Base-by-base conservation (phyloP, 352 stramenopile genomes). In the Thalassiosira livingstoniorum region DNA sequence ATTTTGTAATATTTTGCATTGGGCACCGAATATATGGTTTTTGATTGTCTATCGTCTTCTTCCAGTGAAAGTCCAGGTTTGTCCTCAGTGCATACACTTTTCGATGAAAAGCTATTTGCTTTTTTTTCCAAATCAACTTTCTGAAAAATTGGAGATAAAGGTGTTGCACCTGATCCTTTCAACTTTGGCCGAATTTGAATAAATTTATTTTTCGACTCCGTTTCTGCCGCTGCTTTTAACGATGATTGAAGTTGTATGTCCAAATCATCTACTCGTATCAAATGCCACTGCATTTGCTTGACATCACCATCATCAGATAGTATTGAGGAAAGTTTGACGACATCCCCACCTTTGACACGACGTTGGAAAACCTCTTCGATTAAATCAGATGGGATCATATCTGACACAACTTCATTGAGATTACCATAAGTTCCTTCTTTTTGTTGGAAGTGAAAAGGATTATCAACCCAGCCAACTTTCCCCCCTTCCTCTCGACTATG, bases 391-490 rank as follows among this genome's bases (percentile, higher is more conserved):
- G 87, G 73, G 29, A 90, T 77, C 37, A 74, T 72, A 10, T 80
- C 65, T 71, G 45, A 67, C 4, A 37, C 29, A 42, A 53, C 57
- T 23, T 60, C 55, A 62, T 64, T 63, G 7, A 65, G 32, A 4
- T 63, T 47, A 18, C 42, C 37, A 45, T 78, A 21, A 15, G 21
- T n/a, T 58, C 11, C n/a, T 29, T 58, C 47, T 58, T 58, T 58
- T 27, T 27, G 47, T 58, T 58, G 11, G 27, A 58, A 58, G n/a
- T 58, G 47, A 32, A 15, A 45, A 43, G 78, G 71, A 70, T 86
- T 81, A 66, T 90, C 82, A 11, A 92, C 63, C 87, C 87, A 92
- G 18, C 87, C 87, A 75, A 92, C 82, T 71, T 82, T 88, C 1
- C 85, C 87, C 13, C 69, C 78, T 35, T 92, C 80, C 4, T 88